These are phyloP conservation scores for Debaryomyces udenii DNA, from an alignment of 1,139 yeast species.

Conservation along the genomic window DNA sequence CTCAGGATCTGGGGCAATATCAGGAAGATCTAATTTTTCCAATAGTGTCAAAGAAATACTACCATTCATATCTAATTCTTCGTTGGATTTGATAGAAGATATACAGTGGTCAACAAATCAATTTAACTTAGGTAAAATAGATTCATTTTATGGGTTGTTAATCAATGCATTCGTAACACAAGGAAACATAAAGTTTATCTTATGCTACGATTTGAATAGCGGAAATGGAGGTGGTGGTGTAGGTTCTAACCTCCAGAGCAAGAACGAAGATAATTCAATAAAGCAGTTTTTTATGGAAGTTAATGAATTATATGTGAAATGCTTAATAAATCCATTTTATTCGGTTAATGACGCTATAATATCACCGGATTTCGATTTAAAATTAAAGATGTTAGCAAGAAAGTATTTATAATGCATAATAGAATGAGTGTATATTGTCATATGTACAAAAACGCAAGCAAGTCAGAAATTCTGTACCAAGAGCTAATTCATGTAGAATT, in stretches of 20 bases:
- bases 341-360: constrained; percentile 72
- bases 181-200: constrained; percentile 79
- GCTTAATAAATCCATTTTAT: constrained; percentile 86
- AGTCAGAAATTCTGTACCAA: neutral
- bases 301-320: constrained; percentile 85
- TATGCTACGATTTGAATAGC: constrained; percentile 60
- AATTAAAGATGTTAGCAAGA: constrained; percentile 70
- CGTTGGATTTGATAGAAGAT: constrained; percentile 88
- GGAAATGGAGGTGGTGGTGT: constrained; percentile 22
- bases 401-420: constrained; percentile 57
- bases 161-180: constrained; percentile 87
- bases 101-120: constrained; percentile 75
- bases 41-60: constrained; percentile 74
- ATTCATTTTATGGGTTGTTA: constrained; percentile 79
- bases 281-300: constrained; percentile 83
- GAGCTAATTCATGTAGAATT: neutral
- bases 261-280: constrained; percentile 70
- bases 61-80: constrained; percentile 86
- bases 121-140: constrained; percentile 75
- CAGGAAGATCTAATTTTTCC: constrained; percentile 70
- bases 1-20: constrained; percentile 33
- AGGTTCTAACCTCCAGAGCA: constrained; percentile 16
- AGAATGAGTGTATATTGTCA: constrained; percentile 7
- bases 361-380: constrained; percentile 74
- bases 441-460: constrained; percentile 9